Evolutionary conservation across 2,329 filamentous ascomycete genomes (phyloP).

Genomic region (Chalaropsis ovoidea): DNA sequence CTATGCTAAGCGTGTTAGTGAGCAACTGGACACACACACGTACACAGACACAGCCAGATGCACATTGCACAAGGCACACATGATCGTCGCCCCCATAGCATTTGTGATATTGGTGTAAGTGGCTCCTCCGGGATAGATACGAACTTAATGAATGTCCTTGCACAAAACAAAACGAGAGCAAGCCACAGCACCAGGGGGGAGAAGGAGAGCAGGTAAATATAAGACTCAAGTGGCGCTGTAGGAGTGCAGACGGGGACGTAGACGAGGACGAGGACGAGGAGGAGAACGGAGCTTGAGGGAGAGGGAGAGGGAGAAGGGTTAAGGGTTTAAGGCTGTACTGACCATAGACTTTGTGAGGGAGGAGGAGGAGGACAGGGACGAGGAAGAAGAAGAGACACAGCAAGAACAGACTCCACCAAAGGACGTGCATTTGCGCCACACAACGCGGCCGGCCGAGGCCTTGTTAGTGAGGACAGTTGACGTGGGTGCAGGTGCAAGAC

Average conservation of each 20-base stretch:
- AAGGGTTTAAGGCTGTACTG: not conserved
- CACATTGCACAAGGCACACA: not conserved
- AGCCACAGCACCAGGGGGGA: not conserved
- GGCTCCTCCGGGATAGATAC: not conserved
- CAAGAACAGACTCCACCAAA: not conserved
- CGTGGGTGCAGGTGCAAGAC: not conserved
- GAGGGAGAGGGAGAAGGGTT: too few species aligned
- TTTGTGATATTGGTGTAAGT: conserved; percentile 5
- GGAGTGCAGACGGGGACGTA: too few species aligned
- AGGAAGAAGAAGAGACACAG: not conserved
- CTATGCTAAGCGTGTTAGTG: too few species aligned
- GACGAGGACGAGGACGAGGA: too few species aligned
- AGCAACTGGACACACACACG: too few species aligned
- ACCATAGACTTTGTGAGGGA: not conserved
- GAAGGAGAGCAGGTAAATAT: too few species aligned
- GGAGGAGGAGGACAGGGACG: not conserved
- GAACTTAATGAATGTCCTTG: conserved; percentile 8
- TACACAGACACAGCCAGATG: not conserved
- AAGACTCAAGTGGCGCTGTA: too few species aligned
- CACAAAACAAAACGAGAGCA: not conserved
- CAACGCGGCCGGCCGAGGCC: not conserved
- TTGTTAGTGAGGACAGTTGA: not conserved
- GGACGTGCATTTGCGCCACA: conserved; percentile 10
- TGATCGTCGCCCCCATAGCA: not conserved
- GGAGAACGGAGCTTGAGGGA: not conserved